Evolutionary conservation across 148 eudicot genomes (phyloP), one percentile per base, ranked within the genome.

Genomic region (Chenopodium album): DNA sequence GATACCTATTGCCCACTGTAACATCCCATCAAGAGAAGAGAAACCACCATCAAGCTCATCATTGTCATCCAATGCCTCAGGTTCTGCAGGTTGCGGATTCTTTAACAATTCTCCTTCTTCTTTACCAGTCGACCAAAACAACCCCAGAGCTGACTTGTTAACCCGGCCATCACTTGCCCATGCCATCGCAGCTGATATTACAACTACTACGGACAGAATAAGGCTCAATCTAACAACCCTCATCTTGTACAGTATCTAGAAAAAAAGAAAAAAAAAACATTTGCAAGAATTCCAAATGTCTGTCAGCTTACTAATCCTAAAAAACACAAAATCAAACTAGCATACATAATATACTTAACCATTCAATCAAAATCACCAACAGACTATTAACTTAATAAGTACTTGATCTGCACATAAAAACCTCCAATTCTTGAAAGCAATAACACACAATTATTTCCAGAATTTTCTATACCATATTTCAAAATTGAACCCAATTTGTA

Each of bases 1-100:
- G 41, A 47, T 92, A 95, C 97, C 98, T 64, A 95, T 93, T 34
- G 97, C 95, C 98, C 98, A 95, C 84, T 95, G 97, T 65, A 95
- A 80, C 94, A 93, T 95, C 54, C 93, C 94, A 34, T 95, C 98
- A n/a, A 95, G 90, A 74, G 97, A 90, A 73, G 97, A 91, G 81
- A 95, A 95, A 28, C 98, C 97, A 12, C 97, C 97, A 75, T 93
- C 94, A 76, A 90, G 83, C 44, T 93, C 91, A 47, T 88, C 89
- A 71, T 89, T 79, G 37, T 85, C 88, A 47, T 82, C 84, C 86
- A 88, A 82, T 4, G 86, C 80, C 29, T 75, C 79, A 23, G 85
- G 68, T 68, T 87, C 95, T 74, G 86, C 93, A 28, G 83, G 56
- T 52, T 87, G 89, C 9, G 87, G 75, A 80, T 88, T 89, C 84